Base-by-base conservation (phyloP, 805 yeast species). In the Metschnikowia cubensis region DNA sequence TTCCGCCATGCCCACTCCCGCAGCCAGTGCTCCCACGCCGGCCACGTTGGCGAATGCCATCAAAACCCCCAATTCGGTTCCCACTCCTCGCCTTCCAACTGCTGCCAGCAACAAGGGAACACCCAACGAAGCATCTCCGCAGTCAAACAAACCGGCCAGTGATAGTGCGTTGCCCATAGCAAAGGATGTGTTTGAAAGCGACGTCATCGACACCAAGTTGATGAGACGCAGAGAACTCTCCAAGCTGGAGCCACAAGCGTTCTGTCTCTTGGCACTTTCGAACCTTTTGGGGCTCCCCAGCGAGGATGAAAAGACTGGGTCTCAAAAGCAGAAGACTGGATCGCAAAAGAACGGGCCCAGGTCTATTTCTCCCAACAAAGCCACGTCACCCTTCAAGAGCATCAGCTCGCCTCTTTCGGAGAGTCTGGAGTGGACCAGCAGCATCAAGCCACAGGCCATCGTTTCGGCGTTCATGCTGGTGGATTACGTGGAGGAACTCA, bases 251-350 rank as follows among this genome's bases (percentile, higher is more conserved):
- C 79, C 83, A 0, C 72, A 74, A 41, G 65, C 67, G 47, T 81
- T 77, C 59, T 76, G 80, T 56, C 68, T 74, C 42, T 77, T 82
- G 0, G 75, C 82, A 1, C 65, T 81, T 48, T 74, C 81, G 7
- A 80, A 80, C 59, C 64, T 77, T 35, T 65, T 80, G 51, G 79
- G 75, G 38, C 57, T 80, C 22, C 74, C 73, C 7, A 79, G 71
- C 11, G 68, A 41, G 3, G 33, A 36, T n/a, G 53, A 40, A 4
- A 35, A 37, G 10, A 29, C 39, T 4, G 29, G 29, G 29, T 25
- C 29, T 8, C 29, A 25, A 25, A 1, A 1, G 4, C 29, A 10
- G 11, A 25, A 25, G 13, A 8, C 29, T 8, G 29, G 29, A 8
- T 25, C 29, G 29, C 29, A 25, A 25, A 25, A 25, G 29, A 25